Evolutionary conservation across 2,329 filamentous ascomycete species (phyloP), one percentile per base, ranked within the genome.

Genomic region (Daldinia eschscholtzii): DNA sequence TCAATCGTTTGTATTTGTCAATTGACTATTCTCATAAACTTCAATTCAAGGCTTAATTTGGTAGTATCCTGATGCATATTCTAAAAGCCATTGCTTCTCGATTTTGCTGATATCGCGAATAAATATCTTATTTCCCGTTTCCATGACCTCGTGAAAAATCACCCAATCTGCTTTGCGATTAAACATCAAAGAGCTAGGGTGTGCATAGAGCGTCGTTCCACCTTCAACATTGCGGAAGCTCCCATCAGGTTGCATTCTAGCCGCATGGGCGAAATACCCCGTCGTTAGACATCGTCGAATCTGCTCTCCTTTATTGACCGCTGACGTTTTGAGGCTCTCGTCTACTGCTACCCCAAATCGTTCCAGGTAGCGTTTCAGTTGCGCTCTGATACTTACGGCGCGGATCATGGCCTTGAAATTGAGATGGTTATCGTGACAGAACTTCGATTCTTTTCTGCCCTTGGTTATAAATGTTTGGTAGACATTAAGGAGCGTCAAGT

Each of bases 151-250:
- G 75, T 97, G 92, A 77, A 98, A 99, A 37, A 99, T 87, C 9
- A 98, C 94, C 94, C 95, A 98, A 71, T 98, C 94, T 10, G 93
- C 93, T 83, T 97, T 98, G 64, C 94, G 90, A 80, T 97, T 97
- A 84, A 98, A 98, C 89, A 98, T 93, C 73, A 98, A 82, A 42
- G 92, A 97, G 76, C 89, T 97, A 0, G 96, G 96, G 80, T 99
- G 96, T 23, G 94, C 93, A 82, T 97, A 88, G 60, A 98, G 83
- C 4, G 89, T 87, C 57, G 91, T 91, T 42, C 89, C 89, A 33
- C 93, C 93, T 68, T 91, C 90, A n/a, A 97, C 90, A 57, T 93
- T 95, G 73, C 88, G 89, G 79, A 97, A 98, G 4, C 89, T 94
- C 13, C 96, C 96, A 82, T 98, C 95, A 0, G 93, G 87, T 79